A percentile compares a stretch with the other conserved stretches of the same genome.
phyloP scores from a whole-genome alignment of 768 basidiomycete genomes.

The Strobilomyces dryophilus region DNA sequence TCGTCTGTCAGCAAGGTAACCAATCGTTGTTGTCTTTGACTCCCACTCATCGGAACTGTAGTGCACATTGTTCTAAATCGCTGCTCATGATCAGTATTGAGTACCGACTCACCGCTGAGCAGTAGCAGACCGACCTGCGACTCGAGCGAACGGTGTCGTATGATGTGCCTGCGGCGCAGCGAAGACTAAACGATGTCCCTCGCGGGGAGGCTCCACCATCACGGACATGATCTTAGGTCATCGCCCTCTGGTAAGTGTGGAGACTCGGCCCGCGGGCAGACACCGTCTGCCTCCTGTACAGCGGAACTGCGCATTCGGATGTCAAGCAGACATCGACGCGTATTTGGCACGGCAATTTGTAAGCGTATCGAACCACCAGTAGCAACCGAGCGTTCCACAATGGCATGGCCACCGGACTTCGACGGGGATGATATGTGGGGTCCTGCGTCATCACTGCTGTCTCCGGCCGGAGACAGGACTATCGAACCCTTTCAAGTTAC shows the following conservation, averaged over 20 bases:
- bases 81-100: slow-evolving; percentile 6
- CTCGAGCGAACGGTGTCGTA: not conserved
- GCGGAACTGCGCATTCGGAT: slow-evolving; percentile 25
- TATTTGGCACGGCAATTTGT: slow-evolving; percentile 32
- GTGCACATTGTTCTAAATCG: not conserved
- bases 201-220: slow-evolving; percentile 23
- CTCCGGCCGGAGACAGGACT: slow-evolving; percentile 16
- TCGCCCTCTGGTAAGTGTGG: slow-evolving; percentile 9
- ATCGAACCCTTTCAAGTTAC: slow-evolving; percentile 18
- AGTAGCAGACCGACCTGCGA: not conserved
- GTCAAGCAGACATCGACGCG: slow-evolving; percentile 30
- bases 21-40: slow-evolving; percentile 13
- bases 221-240: slow-evolving; percentile 48
- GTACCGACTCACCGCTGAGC: no score
- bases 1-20: slow-evolving; percentile 18
- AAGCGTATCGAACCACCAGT: slow-evolving; percentile 25
- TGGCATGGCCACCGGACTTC: slow-evolving; percentile 21
- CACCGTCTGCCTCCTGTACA: slow-evolving; percentile 1
- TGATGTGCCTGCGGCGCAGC: slow-evolving; percentile 4
- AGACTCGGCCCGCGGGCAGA: slow-evolving; percentile 6
- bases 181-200: no score
- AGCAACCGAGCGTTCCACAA: slow-evolving; percentile 47
- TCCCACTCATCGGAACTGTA: slow-evolving; percentile 11
- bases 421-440: slow-evolving; percentile 24
- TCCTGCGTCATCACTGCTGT: slow-evolving; percentile 7